Base-by-base conservation (phyloP, 805 yeast species). In the Scheffersomyces stipitis region DNA sequence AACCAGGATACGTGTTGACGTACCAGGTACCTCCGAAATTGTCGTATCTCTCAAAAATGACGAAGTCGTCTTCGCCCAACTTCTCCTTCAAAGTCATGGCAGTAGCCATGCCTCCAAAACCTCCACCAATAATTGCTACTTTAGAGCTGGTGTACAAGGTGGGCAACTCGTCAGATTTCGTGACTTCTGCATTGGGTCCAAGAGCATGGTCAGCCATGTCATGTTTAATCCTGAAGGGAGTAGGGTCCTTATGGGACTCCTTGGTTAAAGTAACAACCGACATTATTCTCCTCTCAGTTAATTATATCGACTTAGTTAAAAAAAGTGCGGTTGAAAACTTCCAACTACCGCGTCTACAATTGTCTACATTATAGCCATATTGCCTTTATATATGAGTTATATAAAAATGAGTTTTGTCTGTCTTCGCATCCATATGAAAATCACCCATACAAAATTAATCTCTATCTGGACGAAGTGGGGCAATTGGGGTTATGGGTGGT, bases 11-110 rank as follows among this genome's bases (percentile, higher is more conserved):
- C 4, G 71, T 63, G 43, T 68, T 68, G 14, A 72, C 72, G 48
- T 60, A 66, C 73, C 73, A 68, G 15, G 72, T 66, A 10, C 73
- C 72, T 13, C 73, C 72, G 44, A 64, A 63, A 30, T 60, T 47
- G 32, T 51, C 54, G 41, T 66, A 71, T 38, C 63, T 64, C 37
- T 68, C 73, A 35, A 68, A 64, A 10, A 68, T 51, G 5, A 46
- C 56, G 36, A 60, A 58, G 42, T 62, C 69, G 7, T 54, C 45
- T 18, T 49, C 56, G 13, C 57, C 51, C 39, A 60, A 45, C 16
- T 57, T 46, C 26, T 58, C 50, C 31, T 52, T 41, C 30, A 55
- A 45, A 32, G 53, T 50, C 26, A 66, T 31, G 2, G 68, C 61
- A 9, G 62, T 36, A n/a, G 60, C 55, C 28, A 68, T 49, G 4